These are phyloP conservation scores for Botrytis fragariae DNA, from an alignment of 2,329 filamentous ascomycete species.

Conservation along the genomic window DNA sequence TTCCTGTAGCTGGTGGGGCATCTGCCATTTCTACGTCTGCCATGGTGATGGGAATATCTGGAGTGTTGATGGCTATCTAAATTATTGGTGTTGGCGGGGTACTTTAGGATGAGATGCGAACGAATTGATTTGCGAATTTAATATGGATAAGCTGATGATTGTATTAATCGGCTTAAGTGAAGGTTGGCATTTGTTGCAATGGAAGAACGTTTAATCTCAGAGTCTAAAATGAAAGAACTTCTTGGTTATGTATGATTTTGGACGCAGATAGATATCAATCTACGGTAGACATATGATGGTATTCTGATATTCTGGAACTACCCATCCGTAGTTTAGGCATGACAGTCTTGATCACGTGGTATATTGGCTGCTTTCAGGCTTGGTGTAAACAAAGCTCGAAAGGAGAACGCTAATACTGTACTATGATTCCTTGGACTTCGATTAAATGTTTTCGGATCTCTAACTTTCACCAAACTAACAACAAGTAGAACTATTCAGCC, in stretches of 20 bases:
- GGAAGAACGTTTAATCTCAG: neutral
- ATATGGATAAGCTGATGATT: neutral
- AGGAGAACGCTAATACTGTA: neutral
- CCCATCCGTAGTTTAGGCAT: neutral
- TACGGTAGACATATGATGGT: neutral
- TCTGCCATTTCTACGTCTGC: constrained; percentile 97
- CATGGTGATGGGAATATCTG: constrained; percentile 54
- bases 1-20: constrained; percentile 59
- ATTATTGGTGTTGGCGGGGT: constrained; percentile 27
- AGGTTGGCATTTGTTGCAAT: neutral
- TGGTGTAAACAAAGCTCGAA: neutral
- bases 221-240: neutral
- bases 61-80: neutral
- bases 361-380: neutral
- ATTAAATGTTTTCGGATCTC: neutral
- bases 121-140: constrained; percentile 2
- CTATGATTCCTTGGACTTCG: neutral
- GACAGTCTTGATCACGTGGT: neutral
- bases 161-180: neutral
- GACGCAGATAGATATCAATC: neutral
- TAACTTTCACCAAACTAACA: neutral
- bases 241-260: neutral
- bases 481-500: neutral
- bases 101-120: constrained; percentile 16
- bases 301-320: neutral